Evolutionary conservation across 2,329 filamentous ascomycete species (phyloP).

Genomic region (Fusarium algeriense): DNA sequence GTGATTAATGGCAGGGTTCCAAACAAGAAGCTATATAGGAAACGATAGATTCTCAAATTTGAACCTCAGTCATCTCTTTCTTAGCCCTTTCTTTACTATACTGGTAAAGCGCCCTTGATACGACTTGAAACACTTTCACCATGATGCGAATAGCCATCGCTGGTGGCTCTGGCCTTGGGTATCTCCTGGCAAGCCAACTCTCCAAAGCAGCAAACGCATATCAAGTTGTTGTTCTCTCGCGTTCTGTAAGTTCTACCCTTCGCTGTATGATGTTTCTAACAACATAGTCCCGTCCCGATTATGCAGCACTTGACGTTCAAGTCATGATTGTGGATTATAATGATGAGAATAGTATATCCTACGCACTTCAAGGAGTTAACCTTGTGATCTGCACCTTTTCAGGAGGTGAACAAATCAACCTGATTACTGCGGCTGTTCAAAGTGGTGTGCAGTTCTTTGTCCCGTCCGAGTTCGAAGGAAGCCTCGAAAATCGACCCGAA

Average conservation of each 20-base stretch:
- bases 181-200: conserved; percentile 65
- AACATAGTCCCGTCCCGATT: conserved; percentile 64
- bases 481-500: conserved; percentile 64
- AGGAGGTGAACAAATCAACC: conserved; percentile 73
- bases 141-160: conserved; percentile 65
- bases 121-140: conserved; percentile 2
- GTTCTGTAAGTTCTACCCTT: conserved; percentile 51
- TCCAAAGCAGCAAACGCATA: conserved; percentile 70
- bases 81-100: neutral
- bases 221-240: conserved; percentile 77
- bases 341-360: conserved; percentile 68
- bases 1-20: conserved; percentile 15
- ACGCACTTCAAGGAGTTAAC: conserved; percentile 77
- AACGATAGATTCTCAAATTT: conserved; percentile 16
- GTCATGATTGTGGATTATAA: conserved; percentile 77
- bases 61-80: conserved; percentile 28
- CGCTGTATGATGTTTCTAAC: conserved; percentile 32
- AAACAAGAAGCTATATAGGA: conserved; percentile 39
- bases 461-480: conserved; percentile 81
- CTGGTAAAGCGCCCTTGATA: neutral
- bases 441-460: conserved; percentile 76
- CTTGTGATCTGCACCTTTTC: conserved; percentile 81
- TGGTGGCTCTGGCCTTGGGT: conserved; percentile 60
- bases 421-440: conserved; percentile 77
- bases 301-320: conserved; percentile 70